These are phyloP conservation scores for Brasenia schreberi DNA, from an alignment of 164 flowering plant genomes.

Conservation along the genomic window DNA sequence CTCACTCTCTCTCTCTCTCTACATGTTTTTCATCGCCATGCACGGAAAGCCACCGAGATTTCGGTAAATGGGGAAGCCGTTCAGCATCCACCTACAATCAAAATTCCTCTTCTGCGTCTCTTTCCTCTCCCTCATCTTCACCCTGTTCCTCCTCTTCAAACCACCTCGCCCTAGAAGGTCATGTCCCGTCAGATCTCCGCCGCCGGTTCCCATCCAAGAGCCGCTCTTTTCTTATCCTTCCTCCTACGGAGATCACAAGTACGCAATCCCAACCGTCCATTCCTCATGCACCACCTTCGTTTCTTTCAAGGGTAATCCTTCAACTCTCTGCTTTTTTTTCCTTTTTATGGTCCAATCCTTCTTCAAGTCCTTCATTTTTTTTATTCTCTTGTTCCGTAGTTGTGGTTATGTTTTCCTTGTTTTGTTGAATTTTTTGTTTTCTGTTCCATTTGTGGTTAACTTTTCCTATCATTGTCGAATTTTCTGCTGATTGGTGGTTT, in stretches of 20 bases:
- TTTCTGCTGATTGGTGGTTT: too few species aligned
- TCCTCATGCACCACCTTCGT: constrained; percentile 71
- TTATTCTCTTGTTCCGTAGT: background rate
- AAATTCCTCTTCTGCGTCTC: constrained; percentile 65
- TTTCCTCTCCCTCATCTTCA: constrained; percentile 49
- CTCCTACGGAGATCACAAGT: constrained; percentile 76
- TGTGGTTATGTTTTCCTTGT: too few species aligned
- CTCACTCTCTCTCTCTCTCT: too few species aligned
- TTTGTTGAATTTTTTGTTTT: too few species aligned
- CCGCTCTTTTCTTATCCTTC: constrained; percentile 73
- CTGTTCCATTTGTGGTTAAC: too few species aligned
- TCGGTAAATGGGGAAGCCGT: constrained; percentile 24
- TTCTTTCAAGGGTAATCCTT: background rate
- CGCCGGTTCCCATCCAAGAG: constrained; percentile 57
- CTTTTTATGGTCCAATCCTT: too few species aligned
- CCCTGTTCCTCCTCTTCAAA: constrained; percentile 24
- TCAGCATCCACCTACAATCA: constrained; percentile 55
- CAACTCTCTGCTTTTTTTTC: constrained; percentile 25
- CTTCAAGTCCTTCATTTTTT: too few species aligned
- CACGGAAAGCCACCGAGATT: too few species aligned
- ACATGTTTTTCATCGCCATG: too few species aligned
- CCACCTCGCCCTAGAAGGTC: constrained; percentile 34
- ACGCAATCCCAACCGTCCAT: constrained; percentile 66
- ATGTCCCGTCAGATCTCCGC: constrained; percentile 56
- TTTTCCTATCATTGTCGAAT: too few species aligned